Evolutionary conservation across 1,284 basidiomycete genomes (phyloP).

Genomic region (Trichosporon sp.): DNA sequence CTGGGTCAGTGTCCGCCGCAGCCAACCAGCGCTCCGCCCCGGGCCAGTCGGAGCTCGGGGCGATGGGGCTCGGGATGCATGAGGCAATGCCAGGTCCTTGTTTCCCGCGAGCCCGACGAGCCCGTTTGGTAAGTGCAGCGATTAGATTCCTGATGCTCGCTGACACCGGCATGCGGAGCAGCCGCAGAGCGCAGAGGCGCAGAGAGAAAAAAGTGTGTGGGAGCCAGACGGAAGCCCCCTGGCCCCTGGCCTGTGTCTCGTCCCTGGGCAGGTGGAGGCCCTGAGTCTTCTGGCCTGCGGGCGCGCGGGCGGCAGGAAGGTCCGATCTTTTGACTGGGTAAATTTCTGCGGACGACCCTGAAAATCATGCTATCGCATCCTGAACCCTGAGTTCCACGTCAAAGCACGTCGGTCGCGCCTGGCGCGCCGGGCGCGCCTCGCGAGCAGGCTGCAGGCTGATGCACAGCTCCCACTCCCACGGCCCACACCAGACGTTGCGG

Average conservation of each 20-base stretch:
- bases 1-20: background rate
- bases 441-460: background rate
- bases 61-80: background rate
- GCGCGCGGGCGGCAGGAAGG: too few species aligned
- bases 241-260: background rate
- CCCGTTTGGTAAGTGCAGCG: background rate
- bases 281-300: background rate
- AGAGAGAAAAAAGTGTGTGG: background rate
- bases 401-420: background rate
- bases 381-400: conserved; percentile 1
- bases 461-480: background rate
- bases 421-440: background rate
- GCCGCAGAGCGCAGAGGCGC: too few species aligned
- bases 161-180: too few species aligned
- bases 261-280: background rate
- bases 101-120: background rate
- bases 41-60: background rate
- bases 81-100: background rate
- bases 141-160: background rate
- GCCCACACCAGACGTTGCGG: too few species aligned
- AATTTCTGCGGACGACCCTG: background rate
- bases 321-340: background rate
- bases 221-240: background rate
- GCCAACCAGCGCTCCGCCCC: background rate
- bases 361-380: background rate